Evolutionary conservation across 768 basidiomycete genomes (phyloP).

Genomic region (Dioszegia hungarica): DNA sequence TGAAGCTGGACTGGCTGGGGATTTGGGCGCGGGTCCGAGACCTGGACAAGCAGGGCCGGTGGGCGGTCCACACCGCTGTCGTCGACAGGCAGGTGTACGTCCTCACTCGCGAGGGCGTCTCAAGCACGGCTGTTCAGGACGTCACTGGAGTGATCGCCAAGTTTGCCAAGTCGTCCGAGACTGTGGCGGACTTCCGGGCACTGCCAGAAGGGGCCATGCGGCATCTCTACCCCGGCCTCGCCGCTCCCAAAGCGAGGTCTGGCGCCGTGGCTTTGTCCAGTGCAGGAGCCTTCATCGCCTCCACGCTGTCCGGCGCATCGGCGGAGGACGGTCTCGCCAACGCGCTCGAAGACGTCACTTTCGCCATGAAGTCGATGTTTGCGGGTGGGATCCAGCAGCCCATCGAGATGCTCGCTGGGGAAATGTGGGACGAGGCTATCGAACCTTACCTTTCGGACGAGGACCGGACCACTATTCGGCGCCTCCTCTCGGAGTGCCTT

Average conservation of each 20-base stretch:
- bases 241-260: constrained; percentile 14
- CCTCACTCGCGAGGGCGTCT: constrained; percentile 48
- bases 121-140: constrained; percentile 15
- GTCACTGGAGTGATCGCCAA: constrained; percentile 9
- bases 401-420: constrained; percentile 14
- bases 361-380: constrained; percentile 6
- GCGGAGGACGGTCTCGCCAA: constrained; percentile 12
- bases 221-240: constrained; percentile 18
- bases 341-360: constrained; percentile 21
- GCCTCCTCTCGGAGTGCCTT: constrained; percentile 17
- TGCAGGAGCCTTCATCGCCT: constrained; percentile 15
- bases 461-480: constrained; percentile 14
- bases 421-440: constrained; percentile 31
- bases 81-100: constrained; percentile 52
- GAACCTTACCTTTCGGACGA: constrained; percentile 28
- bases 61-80: constrained; percentile 32
- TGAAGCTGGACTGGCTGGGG: constrained; percentile 93
- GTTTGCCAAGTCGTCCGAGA: constrained; percentile 8
- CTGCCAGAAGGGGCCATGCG: constrained; percentile 19
- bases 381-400: constrained; percentile 16
- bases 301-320: constrained; percentile 8
- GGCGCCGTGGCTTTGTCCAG: constrained; percentile 16
- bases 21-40: constrained; percentile 86
- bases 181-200: constrained; percentile 13
- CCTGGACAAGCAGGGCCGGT: constrained; percentile 59